Base-by-base conservation (phyloP, 352 stramenopile species). In the Pythium aquatile region DNA sequence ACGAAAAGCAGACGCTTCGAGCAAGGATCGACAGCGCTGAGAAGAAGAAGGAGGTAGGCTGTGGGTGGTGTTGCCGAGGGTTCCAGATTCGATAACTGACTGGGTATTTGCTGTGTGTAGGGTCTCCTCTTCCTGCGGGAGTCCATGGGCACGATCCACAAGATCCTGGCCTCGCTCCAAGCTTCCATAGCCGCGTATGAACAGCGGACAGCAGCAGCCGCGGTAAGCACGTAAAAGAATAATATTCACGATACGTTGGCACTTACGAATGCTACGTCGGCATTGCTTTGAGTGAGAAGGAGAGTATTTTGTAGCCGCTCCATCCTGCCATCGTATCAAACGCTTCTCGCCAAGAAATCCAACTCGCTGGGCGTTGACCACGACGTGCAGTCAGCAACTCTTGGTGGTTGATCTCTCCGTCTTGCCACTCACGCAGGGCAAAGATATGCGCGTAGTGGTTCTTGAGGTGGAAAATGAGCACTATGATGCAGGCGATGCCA, bases 361-460 rank as follows among this genome's bases (percentile, higher is more conserved):
- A 94, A 17, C 52, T 61, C 1, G 65, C 81, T 9, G 85, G 85
- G 3, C 78, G 75, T 61, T 94, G 85, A n/a, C 81, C 81, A 48
- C 72, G 75, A 35, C 83, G 73, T 10, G 81, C 77, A 1, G 81
- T 91, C 24, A 92, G 73, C 11, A 91, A 30, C 55, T 92, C 70
- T 2, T 75, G 66, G 20, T 58, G 42, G 20, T 61, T 57, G 11
- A 29, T 26, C 28, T 70, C 65, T 0, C 44, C 47, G 46, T 65
- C 63, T 17, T 47, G 58, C 76, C 79, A 87, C 46, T 88, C 74
- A n/a, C 83, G 69, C 32, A 90, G 48, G 0, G 79, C 81, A 61
- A 84, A 94, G 37, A 94, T 70, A 11, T 88, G 61, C 16, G 85
- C 83, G 63, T 94, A 94, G 69, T 94, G 85, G 68, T 94, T 94